phyloP scores from a whole-genome alignment of 805 yeast species.

The Lipomyces starkeyi region DNA sequence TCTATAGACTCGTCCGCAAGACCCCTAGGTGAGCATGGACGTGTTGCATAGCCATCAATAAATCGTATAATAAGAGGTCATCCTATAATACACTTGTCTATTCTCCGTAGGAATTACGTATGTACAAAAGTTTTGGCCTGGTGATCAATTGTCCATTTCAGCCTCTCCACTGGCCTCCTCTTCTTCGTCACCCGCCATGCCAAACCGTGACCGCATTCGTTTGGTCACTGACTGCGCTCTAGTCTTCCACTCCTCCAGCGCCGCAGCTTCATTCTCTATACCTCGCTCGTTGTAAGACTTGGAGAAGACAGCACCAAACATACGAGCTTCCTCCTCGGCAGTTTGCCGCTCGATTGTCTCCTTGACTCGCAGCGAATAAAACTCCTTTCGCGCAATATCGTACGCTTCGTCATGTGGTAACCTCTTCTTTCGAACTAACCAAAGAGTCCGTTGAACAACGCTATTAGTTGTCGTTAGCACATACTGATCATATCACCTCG shows the following conservation, averaged over 20 bases:
- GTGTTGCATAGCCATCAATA: not conserved
- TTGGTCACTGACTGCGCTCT: slow-evolving; percentile 13
- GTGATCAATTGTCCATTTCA: not conserved
- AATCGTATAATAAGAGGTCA: not conserved
- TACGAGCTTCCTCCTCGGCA: slow-evolving; percentile 78
- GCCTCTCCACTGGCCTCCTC: not conserved
- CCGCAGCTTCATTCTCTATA: slow-evolving; percentile 69
- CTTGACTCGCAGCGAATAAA: slow-evolving; percentile 82
- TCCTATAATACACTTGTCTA: not conserved
- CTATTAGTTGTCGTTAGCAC: slow-evolving; percentile 38
- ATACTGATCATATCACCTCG: not conserved
- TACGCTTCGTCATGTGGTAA: slow-evolving; percentile 58
- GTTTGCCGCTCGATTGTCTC: slow-evolving; percentile 76
- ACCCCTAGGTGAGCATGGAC: not conserved
- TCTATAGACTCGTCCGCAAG: slow-evolving; percentile 30
- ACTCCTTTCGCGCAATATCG: slow-evolving; percentile 85
- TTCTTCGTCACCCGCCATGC: slow-evolving; percentile 14
- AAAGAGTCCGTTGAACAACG: slow-evolving; percentile 76
- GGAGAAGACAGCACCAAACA: slow-evolving; percentile 82
- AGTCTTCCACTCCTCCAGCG: slow-evolving; percentile 71
- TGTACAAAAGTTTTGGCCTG: not conserved
- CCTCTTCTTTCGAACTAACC: slow-evolving; percentile 52
- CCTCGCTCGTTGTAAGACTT: slow-evolving; percentile 69
- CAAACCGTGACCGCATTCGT: not conserved
- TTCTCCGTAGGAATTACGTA: slow-evolving; percentile 1